Conservation (phyloP, 2,329 filamentous ascomycete genomes). For the Cytospora piceae region DNA sequence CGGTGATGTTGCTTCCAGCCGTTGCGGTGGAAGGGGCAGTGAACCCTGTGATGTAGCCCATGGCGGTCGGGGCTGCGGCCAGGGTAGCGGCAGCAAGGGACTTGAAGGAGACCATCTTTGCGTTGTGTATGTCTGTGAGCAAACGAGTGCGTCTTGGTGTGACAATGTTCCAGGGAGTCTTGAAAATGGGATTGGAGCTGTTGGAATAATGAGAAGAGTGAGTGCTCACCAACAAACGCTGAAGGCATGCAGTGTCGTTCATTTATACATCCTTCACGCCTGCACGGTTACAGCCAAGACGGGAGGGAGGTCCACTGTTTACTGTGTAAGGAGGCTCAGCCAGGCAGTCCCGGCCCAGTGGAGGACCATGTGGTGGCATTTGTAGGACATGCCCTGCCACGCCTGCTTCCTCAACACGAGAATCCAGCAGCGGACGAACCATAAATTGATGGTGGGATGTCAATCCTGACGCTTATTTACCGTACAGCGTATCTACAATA, state of each 20-base stretch:
- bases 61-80: constrained; percentile 33
- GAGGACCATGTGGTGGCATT: not conserved
- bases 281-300: not conserved
- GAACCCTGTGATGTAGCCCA: constrained; percentile 36
- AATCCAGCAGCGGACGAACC: not conserved
- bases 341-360: not conserved
- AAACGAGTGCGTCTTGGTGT: not conserved
- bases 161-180: not conserved
- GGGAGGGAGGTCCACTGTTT: not conserved
- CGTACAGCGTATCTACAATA: too few relatives aligned
- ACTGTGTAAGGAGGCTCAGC: not conserved
- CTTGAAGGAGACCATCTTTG: constrained; percentile 27
- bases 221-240: not conserved
- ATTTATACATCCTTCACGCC: not conserved
- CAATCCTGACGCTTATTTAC: not conserved
- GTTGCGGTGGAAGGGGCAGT: constrained; percentile 33
- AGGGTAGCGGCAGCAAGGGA: constrained; percentile 33
- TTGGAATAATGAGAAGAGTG: not conserved
- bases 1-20: constrained; percentile 36
- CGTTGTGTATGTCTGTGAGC: not conserved
- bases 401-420: not conserved
- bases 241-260: not conserved
- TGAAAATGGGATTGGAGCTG: not conserved
- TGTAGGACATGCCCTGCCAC: constrained; percentile 1
- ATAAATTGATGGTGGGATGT: not conserved